Evolutionary conservation across 306 rosid genomes (phyloP), one percentile per base, ranked within the genome.

Genomic region (Casuarina glauca): DNA sequence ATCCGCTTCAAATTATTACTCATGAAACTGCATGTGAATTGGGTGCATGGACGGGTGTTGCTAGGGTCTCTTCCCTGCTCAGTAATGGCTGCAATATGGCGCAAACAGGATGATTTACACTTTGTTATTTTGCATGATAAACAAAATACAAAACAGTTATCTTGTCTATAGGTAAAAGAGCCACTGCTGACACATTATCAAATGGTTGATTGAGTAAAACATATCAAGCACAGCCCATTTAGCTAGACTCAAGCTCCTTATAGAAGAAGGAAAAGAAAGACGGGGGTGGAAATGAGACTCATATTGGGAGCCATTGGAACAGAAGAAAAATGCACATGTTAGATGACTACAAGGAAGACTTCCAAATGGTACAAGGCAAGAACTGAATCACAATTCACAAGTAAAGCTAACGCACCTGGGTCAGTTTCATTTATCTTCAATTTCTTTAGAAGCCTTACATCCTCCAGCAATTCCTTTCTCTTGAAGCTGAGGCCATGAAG

Each of bases 381-480:
- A 17, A 41, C 5, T 39, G 12, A 64, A 41, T 6, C 16, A 38
- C n/a, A 66, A 66, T 5, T 66, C 0, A 15, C 71, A 8, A 1
- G 35, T 32, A 46, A 4, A n/a, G 74, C 35, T 46, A 20, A 74
- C 6, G 41, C 85, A 80, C 94, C 96, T 81, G 89, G 57, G 68
- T 77, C 80, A 15, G 82, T 86, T 44, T 90, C 96, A 44, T 86
- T 82, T 52, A 86, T 88, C 83, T 85, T 94, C 20, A 89, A 83
- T 85, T 86, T 94, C 86, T 94, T 90, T 69, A 87, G 80, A 51
- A 71, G 80, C 75, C 73, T 85, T 54, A 85, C 58, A 78, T 83
- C 90, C 79, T 90, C 93, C 50, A 51, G 69, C 48, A 69, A 20
- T 12, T 83, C 86, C 73, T 90, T 92, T 80, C 98, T 89, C 88